phyloP scores from a whole-genome alignment of 1,284 basidiomycete genomes.

The Takashimella koratensis region DNA sequence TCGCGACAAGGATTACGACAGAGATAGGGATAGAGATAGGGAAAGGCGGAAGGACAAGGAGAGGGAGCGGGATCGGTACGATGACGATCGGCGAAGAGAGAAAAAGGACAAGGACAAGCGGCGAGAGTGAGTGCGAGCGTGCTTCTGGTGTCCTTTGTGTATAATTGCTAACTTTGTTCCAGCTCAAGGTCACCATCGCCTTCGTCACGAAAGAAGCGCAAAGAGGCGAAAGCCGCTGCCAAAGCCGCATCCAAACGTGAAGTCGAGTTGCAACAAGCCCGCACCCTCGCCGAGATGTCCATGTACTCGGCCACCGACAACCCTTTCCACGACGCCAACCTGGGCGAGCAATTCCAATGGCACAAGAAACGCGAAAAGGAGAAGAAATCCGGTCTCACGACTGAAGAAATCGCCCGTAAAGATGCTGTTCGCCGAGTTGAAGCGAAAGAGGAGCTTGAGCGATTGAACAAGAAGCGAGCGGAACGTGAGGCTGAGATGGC shows the following conservation, averaged over 20 bases:
- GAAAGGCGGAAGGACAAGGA: constrained; percentile 19
- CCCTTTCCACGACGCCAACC: constrained; percentile 94
- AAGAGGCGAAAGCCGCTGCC: constrained; percentile 68
- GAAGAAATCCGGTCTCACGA: constrained; percentile 75
- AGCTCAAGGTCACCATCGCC: constrained; percentile 44
- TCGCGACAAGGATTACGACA: constrained; percentile 6
- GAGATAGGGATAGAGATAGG: constrained; percentile 30
- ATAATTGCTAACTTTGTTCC: constrained; percentile 3
- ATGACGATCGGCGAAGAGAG: constrained; percentile 10
- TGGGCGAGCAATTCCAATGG: constrained; percentile 94
- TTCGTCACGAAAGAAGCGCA: constrained; percentile 53
- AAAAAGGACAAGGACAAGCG: constrained; percentile 27
- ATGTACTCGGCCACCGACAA: constrained; percentile 87
- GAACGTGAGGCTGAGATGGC: constrained; percentile 86
- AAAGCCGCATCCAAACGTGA: constrained; percentile 77
- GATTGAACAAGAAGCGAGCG: constrained; percentile 81
- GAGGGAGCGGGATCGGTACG: constrained; percentile 17
- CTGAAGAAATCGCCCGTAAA: constrained; percentile 71
- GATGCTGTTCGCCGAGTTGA: constrained; percentile 81
- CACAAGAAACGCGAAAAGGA: constrained; percentile 98
- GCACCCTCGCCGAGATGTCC: constrained; percentile 74
- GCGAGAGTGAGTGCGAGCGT: constrained; percentile 27
- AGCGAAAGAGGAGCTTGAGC: constrained; percentile 91
- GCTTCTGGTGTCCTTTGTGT: constrained; percentile 2
- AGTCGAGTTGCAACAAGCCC: constrained; percentile 78